A percentile compares a stretch with the other conserved stretches of the same genome.
Conservation (phyloP, 2,329 filamentous ascomycete species). For the Periglandula ipomoeae region DNA sequence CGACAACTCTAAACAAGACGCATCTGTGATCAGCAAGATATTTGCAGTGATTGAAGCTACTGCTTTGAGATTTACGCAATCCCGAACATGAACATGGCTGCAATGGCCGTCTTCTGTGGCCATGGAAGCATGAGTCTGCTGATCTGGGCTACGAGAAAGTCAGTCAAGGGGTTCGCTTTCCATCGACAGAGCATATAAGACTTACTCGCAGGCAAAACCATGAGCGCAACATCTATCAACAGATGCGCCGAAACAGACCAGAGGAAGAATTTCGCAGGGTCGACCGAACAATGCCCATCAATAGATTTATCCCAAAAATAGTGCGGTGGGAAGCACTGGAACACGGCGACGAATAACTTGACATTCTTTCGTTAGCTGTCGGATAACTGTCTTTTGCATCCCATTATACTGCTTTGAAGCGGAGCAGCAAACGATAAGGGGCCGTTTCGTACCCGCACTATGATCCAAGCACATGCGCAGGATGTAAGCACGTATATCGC, state of each 20-base stretch:
- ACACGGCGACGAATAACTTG: neutral
- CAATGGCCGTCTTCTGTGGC: constrained; percentile 2
- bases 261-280: constrained; percentile 8
- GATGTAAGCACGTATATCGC: constrained; percentile 3
- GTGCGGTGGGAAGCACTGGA: neutral
- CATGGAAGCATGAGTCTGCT: neutral
- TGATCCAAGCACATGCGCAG: neutral
- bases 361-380: neutral
- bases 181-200: no score
- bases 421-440: neutral
- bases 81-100: constrained; percentile 2
- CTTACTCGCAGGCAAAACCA: constrained; percentile 1
- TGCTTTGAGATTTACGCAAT: neutral
- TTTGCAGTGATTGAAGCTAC: neutral
- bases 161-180: no score
- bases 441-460: neutral
- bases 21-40: neutral
- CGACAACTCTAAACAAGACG: neutral
- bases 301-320: constrained; percentile 7
- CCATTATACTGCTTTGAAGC: neutral
- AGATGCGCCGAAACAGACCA: neutral
- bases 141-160: neutral
- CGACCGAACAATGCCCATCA: constrained; percentile 3
- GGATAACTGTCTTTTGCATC: neutral
- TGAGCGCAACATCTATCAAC: neutral